Base-by-base conservation (phyloP, 1,284 basidiomycete genomes). In the Leccinum variabile region DNA sequence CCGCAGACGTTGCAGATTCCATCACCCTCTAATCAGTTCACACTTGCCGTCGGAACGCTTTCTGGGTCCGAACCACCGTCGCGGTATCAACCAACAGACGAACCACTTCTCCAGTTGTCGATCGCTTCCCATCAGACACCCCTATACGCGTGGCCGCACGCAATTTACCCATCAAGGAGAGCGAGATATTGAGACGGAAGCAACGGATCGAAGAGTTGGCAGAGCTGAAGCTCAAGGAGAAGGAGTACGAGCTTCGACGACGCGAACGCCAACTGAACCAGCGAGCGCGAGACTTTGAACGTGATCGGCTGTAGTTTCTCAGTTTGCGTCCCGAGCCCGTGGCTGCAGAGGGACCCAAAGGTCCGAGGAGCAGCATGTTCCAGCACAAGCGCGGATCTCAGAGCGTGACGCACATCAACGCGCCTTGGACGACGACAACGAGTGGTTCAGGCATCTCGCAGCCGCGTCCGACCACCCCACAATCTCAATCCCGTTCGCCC, bases 201-300 rank as follows among this genome's bases (percentile, higher is more conserved):
- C 79, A 78, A 53, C 79, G 79, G 6, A 69, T 83, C 14, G 82
- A 84, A 49, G 84, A 86, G 53, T 70, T 81, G 13, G 78, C 83
- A 46, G 81, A 84, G 56, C 71, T 82, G 0, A 83, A 85, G 56
- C 71, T 81, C 16, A 77, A 81, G 56, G 82, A 85, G 63, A 84
- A 81, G 65, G 85, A 86, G 62, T 76, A 80, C 46, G 81, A 83
- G 54, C 74, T 88, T 18, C 79, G 79, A 63, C 81, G 79, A 59
- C 81, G 84, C 49, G 88, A 90, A 71, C 81, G 82, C 22, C 86
- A 88, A 54, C 79, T 90, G 56, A 79, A 84, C 60, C 75, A 79
- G 63, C 78, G 80, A 16, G 73, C 82, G 14, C 77, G 79, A 39
- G 84, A 87, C 65, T 74, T 88, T n/a, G 84, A 87, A 59, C 75